These are phyloP conservation scores for Kuraishia capsulata DNA, from an alignment of 805 yeast genomes.

Conservation along the genomic window DNA sequence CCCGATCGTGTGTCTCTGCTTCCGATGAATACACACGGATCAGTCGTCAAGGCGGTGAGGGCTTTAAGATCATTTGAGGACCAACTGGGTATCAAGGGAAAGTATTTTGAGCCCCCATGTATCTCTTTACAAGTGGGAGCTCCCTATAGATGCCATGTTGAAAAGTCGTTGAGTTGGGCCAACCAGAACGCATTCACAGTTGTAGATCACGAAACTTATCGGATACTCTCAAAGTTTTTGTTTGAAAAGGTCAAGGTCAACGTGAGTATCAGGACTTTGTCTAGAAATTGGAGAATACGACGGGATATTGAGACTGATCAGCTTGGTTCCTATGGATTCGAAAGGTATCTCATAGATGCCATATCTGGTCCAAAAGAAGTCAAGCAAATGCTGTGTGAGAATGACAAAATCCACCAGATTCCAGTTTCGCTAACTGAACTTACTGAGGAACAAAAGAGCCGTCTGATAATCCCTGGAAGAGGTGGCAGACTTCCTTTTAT, in stretches of 20 bases:
- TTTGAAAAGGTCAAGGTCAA: constrained; percentile 29
- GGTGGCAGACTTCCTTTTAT: constrained; percentile 37
- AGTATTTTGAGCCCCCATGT: constrained; percentile 67
- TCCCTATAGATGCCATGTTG: constrained; percentile 45
- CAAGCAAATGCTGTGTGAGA: constrained; percentile 59
- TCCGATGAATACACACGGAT: constrained; percentile 20
- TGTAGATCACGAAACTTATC: constrained; percentile 38
- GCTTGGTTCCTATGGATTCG: constrained; percentile 55
- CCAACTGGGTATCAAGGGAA: constrained; percentile 21
- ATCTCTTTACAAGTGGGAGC: constrained; percentile 50
- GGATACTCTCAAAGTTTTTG: constrained; percentile 30
- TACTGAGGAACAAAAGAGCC: constrained; percentile 25
- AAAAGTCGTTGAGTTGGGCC: constrained; percentile 42
- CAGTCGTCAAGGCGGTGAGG: constrained; percentile 26
- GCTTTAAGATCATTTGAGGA: constrained; percentile 29
- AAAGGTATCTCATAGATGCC: constrained; percentile 67
- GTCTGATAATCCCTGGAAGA: constrained; percentile 22
- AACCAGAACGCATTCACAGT: constrained; percentile 61
- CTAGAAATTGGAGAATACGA: constrained; percentile 5
- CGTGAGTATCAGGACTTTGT: constrained; percentile 48
- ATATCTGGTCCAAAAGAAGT: constrained; percentile 68
- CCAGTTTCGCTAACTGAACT: constrained; percentile 54
- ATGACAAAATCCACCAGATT: constrained; percentile 37
- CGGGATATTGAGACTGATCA: constrained; percentile 16
- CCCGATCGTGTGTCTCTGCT: constrained; percentile 45